Conservation (phyloP, 1,284 basidiomycete genomes). For the Ceratobasidium sp. region DNA sequence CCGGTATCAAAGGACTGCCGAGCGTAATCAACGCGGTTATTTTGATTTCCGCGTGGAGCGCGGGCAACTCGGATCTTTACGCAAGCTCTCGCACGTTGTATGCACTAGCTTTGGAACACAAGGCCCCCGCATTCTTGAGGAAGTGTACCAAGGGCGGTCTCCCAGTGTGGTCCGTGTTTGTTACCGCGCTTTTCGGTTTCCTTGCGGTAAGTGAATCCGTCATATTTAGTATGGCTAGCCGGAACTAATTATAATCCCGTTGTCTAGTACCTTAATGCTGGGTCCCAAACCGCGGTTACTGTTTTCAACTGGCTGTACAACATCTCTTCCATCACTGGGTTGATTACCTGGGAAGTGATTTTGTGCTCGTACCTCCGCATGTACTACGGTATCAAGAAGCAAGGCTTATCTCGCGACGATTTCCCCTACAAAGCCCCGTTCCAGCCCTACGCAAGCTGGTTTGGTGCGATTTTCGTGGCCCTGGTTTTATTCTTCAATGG, state of each 20-base stretch:
- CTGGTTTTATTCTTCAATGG: conserved; percentile 44
- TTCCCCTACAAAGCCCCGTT: conserved; percentile 55
- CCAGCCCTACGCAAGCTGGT: conserved; percentile 50
- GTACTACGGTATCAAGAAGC: conserved; percentile 56
- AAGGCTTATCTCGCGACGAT: conserved; percentile 53
- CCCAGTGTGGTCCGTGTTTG: conserved; percentile 54
- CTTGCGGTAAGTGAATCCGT: conserved; percentile 50
- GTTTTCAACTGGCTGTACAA: conserved; percentile 62
- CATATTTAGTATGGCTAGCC: neutral
- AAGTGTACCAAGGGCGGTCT: conserved; percentile 69
- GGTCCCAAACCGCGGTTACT: conserved; percentile 39
- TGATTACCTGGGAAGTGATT: conserved; percentile 66
- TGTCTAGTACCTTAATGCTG: conserved; percentile 51
- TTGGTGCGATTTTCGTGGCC: conserved; percentile 40
- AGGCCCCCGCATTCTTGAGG: conserved; percentile 56
- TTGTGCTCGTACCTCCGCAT: conserved; percentile 50
- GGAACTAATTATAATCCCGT: neutral
- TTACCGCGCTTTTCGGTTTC: conserved; percentile 52
- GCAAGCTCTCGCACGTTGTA: conserved; percentile 67
- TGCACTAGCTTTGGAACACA: conserved; percentile 56
- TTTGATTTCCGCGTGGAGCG: conserved; percentile 69
- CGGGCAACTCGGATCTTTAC: conserved; percentile 67
- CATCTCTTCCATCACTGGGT: conserved; percentile 70
- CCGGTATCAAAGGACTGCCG: conserved; percentile 64
- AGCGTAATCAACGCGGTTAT: conserved; percentile 66